Base-by-base conservation (phyloP, 306 rosid species). In the Begonia masoniana region DNA sequence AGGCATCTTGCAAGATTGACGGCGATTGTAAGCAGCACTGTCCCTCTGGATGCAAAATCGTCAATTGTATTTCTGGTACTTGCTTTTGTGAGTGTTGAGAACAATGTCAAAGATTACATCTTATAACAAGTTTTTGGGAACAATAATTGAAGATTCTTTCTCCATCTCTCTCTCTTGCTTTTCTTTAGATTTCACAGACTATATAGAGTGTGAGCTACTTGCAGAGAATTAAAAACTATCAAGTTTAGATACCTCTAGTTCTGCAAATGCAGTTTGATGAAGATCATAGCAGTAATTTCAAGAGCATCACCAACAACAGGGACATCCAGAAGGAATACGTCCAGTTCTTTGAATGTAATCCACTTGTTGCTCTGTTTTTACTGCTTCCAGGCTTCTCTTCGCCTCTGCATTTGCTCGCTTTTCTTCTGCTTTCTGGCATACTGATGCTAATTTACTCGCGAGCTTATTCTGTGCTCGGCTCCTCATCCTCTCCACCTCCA, bases 401-500 rank as follows among this genome's bases (percentile, higher is more conserved):
- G 85, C 79, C 65, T 82, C 97, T 0, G 97, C 94, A 1, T 67
- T 76, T 41, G 85, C 94, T 78, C 86, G 77, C 65, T 85, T 89
- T 62, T 80, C 94, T 72, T 89, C 94, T n/a, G 97, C 95, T 66
- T 75, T 82, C 69, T 76, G 85, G 65, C 83, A 78, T 16, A 81
- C 85, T 17, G 76, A 69, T 17, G 97, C 95, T 52, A 89, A 58
- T 71, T 85, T 89, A 31, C 81, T 85, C 91, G 76, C 72, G 42
- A 85, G 83, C 85, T 68, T 85, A 59, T 78, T 82, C 2, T 89
- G 94, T 14, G 91, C 79, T 39, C 63, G 79, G 15, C 85, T 81
- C 49, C 80, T 60, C 70, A 85, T 73, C 67, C 80, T 80, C 62
- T 89, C 97, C 46, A 89, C 87, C 55, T 85, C 93, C 14, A 89